phyloP scores from a whole-genome alignment of 1,284 basidiomycete species.

The Tilletiopsis washingtonensis region DNA sequence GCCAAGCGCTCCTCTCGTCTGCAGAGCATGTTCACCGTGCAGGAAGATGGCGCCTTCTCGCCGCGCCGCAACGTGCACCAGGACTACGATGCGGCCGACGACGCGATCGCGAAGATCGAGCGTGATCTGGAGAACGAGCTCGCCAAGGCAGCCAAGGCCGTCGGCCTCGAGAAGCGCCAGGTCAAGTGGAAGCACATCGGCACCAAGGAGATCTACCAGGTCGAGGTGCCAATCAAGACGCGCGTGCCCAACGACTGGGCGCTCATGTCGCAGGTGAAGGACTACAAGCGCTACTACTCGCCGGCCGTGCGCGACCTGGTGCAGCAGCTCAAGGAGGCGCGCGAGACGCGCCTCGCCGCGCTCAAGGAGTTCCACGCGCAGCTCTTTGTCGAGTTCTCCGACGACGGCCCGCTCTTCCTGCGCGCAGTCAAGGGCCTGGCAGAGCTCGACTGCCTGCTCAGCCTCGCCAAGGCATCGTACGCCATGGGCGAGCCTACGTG shows the following conservation, averaged over 20 bases:
- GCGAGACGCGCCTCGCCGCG: slow-evolving; percentile 42
- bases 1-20: slow-evolving; percentile 23
- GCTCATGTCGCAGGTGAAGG: slow-evolving; percentile 40
- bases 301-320: slow-evolving; percentile 38
- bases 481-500: slow-evolving; percentile 88
- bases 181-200: slow-evolving; percentile 45
- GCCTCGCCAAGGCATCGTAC: slow-evolving; percentile 77
- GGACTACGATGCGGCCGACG: slow-evolving; percentile 33
- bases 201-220: slow-evolving; percentile 46
- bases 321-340: slow-evolving; percentile 44
- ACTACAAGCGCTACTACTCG: slow-evolving; percentile 42
- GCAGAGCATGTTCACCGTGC: slow-evolving; percentile 25
- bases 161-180: slow-evolving; percentile 22
- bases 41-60: slow-evolving; percentile 40
- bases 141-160: slow-evolving; percentile 18
- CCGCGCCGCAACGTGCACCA: slow-evolving; percentile 29
- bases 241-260: slow-evolving; percentile 41
- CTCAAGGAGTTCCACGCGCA: slow-evolving; percentile 37
- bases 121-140: slow-evolving; percentile 32
- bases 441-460: slow-evolving; percentile 88
- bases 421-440: slow-evolving; percentile 57
- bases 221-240: slow-evolving; percentile 40
- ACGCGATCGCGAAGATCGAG: slow-evolving; percentile 26
- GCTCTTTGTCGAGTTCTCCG: slow-evolving; percentile 70
- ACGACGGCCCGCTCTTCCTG: slow-evolving; percentile 54